Evolutionary conservation across 352 stramenopile species (phyloP).

Genomic region (Phytophthora melonis): DNA sequence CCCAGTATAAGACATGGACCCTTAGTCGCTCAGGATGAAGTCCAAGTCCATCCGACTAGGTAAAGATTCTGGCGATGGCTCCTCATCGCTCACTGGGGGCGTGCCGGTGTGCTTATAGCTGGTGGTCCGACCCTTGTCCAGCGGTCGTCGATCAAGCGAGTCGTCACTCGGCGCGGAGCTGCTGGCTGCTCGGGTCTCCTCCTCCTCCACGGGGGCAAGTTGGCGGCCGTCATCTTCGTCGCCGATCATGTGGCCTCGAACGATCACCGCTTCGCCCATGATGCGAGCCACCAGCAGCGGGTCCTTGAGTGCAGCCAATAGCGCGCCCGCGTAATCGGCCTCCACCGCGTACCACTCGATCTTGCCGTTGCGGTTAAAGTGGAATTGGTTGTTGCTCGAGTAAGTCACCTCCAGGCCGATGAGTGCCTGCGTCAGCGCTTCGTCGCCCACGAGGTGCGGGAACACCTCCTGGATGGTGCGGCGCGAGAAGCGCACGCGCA

Average conservation of each 20-base stretch:
- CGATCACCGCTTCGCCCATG: slow-evolving; percentile 44
- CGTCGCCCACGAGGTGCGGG: slow-evolving; percentile 40
- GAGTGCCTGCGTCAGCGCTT: slow-evolving; percentile 38
- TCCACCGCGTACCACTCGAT: slow-evolving; percentile 49
- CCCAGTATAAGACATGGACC: too few species aligned
- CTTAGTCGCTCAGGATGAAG: slow-evolving; percentile 14
- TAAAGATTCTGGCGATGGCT: slow-evolving; percentile 4
- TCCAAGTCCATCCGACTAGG: slow-evolving; percentile 14
- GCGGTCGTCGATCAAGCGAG: neutral
- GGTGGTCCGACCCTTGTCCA: neutral
- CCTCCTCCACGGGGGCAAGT: neutral
- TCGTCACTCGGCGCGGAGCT: slow-evolving; percentile 1
- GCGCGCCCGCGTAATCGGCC: slow-evolving; percentile 44
- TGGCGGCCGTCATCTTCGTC: slow-evolving; percentile 28
- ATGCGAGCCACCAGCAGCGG: slow-evolving; percentile 36
- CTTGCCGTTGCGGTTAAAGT: slow-evolving; percentile 47
- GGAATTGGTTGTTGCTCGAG: slow-evolving; percentile 47
- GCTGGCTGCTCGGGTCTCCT: neutral
- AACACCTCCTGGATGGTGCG: slow-evolving; percentile 55
- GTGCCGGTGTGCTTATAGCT: neutral
- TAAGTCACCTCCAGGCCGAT: slow-evolving; percentile 49
- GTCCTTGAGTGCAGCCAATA: slow-evolving; percentile 35
- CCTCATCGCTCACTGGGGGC: slow-evolving; percentile 14
- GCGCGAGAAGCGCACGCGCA: slow-evolving; percentile 49
- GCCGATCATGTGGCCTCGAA: slow-evolving; percentile 49